Evolutionary conservation across 108 stramenopile species (phyloP).

Genomic region (Aurantiochytrium sp.): DNA sequence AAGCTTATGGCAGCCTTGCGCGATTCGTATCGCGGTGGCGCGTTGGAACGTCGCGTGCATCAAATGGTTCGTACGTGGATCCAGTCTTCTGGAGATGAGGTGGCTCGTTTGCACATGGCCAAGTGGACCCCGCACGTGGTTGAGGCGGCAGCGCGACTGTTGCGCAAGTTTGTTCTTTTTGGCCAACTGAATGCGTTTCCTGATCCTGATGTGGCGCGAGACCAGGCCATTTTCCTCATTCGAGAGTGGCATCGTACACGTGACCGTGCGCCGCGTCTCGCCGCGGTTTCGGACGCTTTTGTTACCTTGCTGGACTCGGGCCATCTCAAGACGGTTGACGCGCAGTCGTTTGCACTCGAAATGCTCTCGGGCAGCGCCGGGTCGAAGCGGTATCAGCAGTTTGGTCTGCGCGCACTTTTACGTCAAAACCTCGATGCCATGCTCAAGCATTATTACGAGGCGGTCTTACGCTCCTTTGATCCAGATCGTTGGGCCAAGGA

Average conservation of each 20-base stretch:
- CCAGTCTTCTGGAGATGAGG: neutral
- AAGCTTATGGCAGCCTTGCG: neutral
- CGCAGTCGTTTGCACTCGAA: neutral
- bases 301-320: neutral
- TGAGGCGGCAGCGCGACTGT: neutral
- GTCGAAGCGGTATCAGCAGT: neutral
- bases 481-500: neutral
- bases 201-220: neutral
- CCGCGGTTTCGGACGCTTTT: neutral
- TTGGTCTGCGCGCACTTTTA: neutral
- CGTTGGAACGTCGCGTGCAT: neutral
- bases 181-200: neutral
- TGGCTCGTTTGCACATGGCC: neutral
- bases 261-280: neutral
- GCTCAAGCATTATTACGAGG: neutral
- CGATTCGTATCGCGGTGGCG: neutral
- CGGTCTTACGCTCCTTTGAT: neutral
- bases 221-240: neutral
- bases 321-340: neutral
- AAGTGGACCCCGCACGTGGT: neutral
- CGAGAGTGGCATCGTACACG: neutral
- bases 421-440: neutral
- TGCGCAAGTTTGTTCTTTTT: neutral
- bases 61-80: neutral
- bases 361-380: neutral